These are phyloP conservation scores for Corchorus olitorius DNA, from an alignment of 345 rosid genomes.

Conservation along the genomic window DNA sequence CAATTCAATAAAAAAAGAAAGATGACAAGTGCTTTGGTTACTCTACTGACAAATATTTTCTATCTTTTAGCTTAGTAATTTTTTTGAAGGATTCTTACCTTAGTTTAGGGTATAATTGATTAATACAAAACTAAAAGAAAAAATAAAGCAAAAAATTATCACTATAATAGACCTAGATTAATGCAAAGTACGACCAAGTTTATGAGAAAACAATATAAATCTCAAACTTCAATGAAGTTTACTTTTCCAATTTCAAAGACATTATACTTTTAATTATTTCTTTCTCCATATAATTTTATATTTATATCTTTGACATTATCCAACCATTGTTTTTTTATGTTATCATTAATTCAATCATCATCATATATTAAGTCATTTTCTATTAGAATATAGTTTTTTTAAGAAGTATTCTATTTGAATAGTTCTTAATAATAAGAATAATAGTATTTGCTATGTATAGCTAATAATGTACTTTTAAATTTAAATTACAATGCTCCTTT, in stretches of 20 bases:
- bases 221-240: neutral
- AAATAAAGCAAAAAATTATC: too few relatives aligned
- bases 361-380: neutral
- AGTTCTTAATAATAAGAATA: neutral
- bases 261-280: neutral
- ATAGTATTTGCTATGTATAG: neutral
- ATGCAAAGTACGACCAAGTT: neutral
- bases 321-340: slow-evolving; percentile 6
- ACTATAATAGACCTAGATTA: neutral
- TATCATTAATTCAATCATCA: neutral
- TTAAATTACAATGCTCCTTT: too few relatives aligned
- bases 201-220: neutral
- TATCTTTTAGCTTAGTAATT: too few relatives aligned
- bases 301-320: neutral
- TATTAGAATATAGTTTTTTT: neutral
- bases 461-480: neutral
- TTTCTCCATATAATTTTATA: neutral
- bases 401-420: too few relatives aligned
- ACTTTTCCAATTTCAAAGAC: too few relatives aligned
- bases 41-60: neutral
- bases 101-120: too few relatives aligned
- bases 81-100: too few relatives aligned
- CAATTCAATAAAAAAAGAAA: too few relatives aligned
- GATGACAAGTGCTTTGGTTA: neutral
- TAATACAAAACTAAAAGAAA: too few relatives aligned